Evolutionary conservation across 805 yeast species (phyloP), one percentile per base, ranked within the genome.

Genomic region (Metschnikowia aberdeeniae): DNA sequence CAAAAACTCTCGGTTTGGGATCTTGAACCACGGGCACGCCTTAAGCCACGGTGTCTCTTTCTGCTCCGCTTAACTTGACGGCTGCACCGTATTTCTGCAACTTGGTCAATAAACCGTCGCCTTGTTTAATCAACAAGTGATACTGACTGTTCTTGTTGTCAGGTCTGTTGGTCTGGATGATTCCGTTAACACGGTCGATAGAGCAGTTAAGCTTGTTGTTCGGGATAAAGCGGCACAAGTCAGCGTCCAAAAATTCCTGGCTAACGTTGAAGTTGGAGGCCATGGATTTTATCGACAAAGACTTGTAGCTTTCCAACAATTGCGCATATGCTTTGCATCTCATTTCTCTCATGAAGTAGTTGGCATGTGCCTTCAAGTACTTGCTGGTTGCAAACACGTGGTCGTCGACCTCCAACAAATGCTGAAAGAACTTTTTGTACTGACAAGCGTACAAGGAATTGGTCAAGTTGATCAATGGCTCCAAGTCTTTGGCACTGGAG

Each of bases 41-140:
- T 22, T 29, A 39, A 28, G 35, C 42, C 20, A 20, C 29, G 30
- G 35, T 31, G 36, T 39, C 46, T 24, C 81, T 76, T 62, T 89
- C 97, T 24, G 96, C 86, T 39, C 98, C 97, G 60, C 95, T 85
- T 58, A 93, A 77, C 64, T 95, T 86, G 40, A 93, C 98, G 19
- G 97, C 97, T 36, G 98, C 97, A 38, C 96, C 96, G 58, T 92
- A 93, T 66, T 90, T 93, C 66, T 93, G 99, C 61, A 93, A 76
- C 66, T 92, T 93, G 13, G 99, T 92, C 63, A 93, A 79, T 58
- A 93, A 74, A 2, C 83, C 81, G 61, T 93, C 99, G 51, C 99
- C 98, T 62, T 85, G 95, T 66, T 88, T 89, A 58, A 93, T 82
- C 59, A 93, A 76, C 51, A 74, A 66, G 62, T 89, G 96, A 66